Conservation (phyloP, 139 green algal species). For the Volvox reticuliferus region DNA sequence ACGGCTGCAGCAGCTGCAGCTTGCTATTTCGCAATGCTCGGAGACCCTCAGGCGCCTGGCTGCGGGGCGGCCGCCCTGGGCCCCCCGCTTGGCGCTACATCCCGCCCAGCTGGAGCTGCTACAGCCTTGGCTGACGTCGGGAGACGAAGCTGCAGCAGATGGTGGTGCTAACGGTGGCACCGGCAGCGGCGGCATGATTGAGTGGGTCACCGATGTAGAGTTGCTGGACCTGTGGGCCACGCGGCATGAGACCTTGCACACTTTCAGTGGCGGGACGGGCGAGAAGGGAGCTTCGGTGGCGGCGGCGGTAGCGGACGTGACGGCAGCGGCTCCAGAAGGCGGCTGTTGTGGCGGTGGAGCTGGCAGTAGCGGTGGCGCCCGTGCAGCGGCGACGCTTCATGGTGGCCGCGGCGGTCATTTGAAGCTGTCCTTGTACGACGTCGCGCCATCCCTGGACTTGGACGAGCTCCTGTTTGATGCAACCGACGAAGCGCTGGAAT, state of each 20-base stretch:
- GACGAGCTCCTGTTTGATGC: slow-evolving; percentile 19
- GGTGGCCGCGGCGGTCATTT: not conserved
- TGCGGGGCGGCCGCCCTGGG: not conserved
- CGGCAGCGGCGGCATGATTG: not conserved
- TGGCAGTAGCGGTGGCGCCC: too few species aligned
- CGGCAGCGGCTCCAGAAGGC: too few species aligned
- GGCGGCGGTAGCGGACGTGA: too few species aligned
- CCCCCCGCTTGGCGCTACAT: slow-evolving; percentile 31
- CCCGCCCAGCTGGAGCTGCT: slow-evolving; percentile 25
- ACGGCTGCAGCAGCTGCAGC: not conserved
- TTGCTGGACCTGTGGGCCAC: not conserved
- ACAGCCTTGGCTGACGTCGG: not conserved
- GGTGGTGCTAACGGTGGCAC: not conserved
- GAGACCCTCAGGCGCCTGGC: slow-evolving; percentile 3
- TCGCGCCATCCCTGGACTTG: not conserved
- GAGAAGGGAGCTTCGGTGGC: too few species aligned
- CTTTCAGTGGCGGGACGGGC: too few species aligned
- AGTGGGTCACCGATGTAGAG: not conserved
- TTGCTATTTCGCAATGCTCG: not conserved
- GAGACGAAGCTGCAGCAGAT: not conserved
- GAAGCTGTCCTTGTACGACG: not conserved
- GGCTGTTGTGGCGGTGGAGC: too few species aligned
- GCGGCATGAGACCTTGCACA: too few species aligned
- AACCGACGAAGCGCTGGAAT: slow-evolving; percentile 19
- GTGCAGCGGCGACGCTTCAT: too few species aligned